Evolutionary conservation across 73 alveolate genomes (phyloP), one percentile per base, ranked within the genome.

Genomic region (Blepharisma stoltei): DNA sequence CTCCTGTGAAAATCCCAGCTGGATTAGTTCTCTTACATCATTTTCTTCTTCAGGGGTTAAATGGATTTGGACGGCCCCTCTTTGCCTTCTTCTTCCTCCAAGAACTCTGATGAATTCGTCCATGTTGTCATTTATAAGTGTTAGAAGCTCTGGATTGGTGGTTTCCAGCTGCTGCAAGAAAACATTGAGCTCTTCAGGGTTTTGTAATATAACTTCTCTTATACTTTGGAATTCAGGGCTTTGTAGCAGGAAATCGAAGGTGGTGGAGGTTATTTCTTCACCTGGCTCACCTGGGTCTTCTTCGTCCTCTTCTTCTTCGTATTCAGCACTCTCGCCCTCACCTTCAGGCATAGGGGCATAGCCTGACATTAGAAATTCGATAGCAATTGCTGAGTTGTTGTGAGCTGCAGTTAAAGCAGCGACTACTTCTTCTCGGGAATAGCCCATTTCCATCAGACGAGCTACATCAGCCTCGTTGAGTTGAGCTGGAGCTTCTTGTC

Each of bases 321-420:
- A 8, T 20, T 37, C 65, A 27, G 71, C 47, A 3, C 90, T 85
- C 70, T 83, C 77, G 21, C 76, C 70, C 46, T 76, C 71, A 6
- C 70, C 60, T 5, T 82, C 90, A 48, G 78, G 77, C 23, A 79
- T 67, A 32, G 41, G 41, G 41, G 41, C 41, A 32, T 32, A 32
- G 41, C 41, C 11, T 60, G 38, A 11, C 73, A 60, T 8, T 18
- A 60, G 37, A 8, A 60, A 8, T 60, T 60, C 23, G 0, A 14
- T 60, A 14, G 73, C 73, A 14, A 14, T 60, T 60, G 14, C 73
- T 60, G 23, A 60, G 46, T 60, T 38, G 5, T 60, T 60, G 14
- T 60, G 46, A 20, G 48, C 11, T 25, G 11, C 46, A 9, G 0
- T 14, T 25, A 60, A 25, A 14, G 23, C 14, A 14, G 73, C 11